Evolutionary conservation across 306 rosid genomes (phyloP), one percentile per base, ranked within the genome.

Genomic region (Glycine tomentella): DNA sequence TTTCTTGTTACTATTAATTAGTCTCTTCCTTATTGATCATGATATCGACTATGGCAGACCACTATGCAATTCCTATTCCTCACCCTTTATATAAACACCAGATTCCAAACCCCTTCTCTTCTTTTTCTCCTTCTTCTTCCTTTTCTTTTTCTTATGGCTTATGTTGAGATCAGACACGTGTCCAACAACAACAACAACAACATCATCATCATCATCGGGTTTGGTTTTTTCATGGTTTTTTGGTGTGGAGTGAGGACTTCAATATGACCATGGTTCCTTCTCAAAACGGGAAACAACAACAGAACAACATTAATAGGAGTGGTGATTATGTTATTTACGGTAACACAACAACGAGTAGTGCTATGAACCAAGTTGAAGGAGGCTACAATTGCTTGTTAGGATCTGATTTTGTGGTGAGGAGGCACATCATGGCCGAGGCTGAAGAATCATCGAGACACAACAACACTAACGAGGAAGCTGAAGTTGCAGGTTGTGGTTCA

Each of bases 231-330:
- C 4, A 38, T 62, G 68, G 87, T 63, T 42, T 42, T 42, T 73
- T 36, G 3, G 40, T 44, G 50, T 73, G 58, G 12, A 40, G 63
- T n/a, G n/a, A n/a, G n/a, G n/a, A n/a, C n/a, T n/a, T n/a, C 75
- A 90, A 80, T 57, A 85, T 91, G 97, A 93, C 90, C 88, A 92
- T 92, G 97, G 90, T 93, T 85, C 92, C 95, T 83, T 78, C 95
- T 84, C 89, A 67, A 82, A 81, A 52, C 83, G 84, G 77, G 66
- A 87, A 73, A 72, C 76, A 64, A 75, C 76, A 64, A 80, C 33
- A 46, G 81, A 82, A 6, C 31, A 25, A 25, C 5, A 72, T 14
- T 34, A 33, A 3, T 80, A 78, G 40, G 61, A 59, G 38, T 25
- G 31, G 31, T 25, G 31, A 25, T 25, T 25, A 25, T 25, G 31